These are phyloP conservation scores for Thalassiosira exigua DNA, from an alignment of 352 stramenopile species.

Conservation along the genomic window DNA sequence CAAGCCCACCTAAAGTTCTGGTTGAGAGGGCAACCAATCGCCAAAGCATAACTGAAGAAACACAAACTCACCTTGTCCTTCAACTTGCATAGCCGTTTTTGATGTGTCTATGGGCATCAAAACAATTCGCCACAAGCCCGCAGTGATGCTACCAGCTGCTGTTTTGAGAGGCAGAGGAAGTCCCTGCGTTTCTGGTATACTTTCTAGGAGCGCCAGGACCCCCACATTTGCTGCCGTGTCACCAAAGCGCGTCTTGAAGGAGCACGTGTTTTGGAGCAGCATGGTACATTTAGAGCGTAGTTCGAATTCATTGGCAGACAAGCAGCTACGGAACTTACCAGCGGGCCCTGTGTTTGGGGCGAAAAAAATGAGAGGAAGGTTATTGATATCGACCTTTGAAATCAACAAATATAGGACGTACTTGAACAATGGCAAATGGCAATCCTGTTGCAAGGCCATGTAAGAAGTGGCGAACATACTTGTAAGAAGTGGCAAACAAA, in stretches of 20 bases:
- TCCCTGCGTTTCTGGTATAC: constrained; percentile 75
- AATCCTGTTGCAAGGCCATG: no score
- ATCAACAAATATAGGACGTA: constrained; percentile 2
- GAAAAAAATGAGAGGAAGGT: no score
- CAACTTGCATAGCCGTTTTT: constrained; percentile 90
- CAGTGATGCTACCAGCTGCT: constrained; percentile 45
- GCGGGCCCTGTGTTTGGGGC: no score
- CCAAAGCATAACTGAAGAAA: no score
- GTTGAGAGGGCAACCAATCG: no score
- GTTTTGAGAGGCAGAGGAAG: constrained; percentile 88
- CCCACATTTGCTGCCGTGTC: constrained; percentile 91
- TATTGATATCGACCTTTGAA: no score
- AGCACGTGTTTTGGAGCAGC: constrained; percentile 84
- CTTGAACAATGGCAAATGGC: constrained; percentile 81
- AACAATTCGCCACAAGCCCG: constrained; percentile 88
- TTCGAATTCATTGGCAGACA: background rate
- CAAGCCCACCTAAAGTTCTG: constrained; percentile 80
- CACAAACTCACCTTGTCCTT: constrained; percentile 81
- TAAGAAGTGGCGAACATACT: no score
- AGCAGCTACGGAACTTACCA: no score
- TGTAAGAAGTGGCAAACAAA: no score
- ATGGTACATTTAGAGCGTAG: no score
- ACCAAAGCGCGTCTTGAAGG: constrained; percentile 88
- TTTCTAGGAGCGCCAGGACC: constrained; percentile 88
- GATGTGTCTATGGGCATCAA: constrained; percentile 90